Conservation (phyloP, 2,329 filamentous ascomycete genomes). For the Achaetomium macrosporum region DNA sequence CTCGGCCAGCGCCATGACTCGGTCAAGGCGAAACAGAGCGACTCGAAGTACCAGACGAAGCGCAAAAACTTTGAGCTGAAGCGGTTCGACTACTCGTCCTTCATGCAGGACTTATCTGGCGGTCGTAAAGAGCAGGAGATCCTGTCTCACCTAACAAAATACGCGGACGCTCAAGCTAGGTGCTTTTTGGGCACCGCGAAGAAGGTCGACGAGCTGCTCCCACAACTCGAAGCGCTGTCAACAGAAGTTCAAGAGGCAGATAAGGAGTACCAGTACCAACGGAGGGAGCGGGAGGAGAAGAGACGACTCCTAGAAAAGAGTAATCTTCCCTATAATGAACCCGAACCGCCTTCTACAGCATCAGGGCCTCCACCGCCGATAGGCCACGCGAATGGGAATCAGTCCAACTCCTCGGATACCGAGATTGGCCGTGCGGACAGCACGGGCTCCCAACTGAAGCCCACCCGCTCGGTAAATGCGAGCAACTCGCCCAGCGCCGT, state of each 20-base stretch:
- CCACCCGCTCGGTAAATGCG: constrained; percentile 36
- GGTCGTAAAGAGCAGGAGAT: constrained; percentile 98
- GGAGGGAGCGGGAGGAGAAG: constrained; percentile 94
- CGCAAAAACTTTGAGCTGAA: constrained; percentile 93
- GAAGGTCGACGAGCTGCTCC: constrained; percentile 79
- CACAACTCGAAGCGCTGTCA: constrained; percentile 82
- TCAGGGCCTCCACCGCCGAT: constrained; percentile 29
- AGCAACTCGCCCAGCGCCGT: constrained; percentile 29
- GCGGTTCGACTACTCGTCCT: constrained; percentile 96
- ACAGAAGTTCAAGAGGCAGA: constrained; percentile 88
- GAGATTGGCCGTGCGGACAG: constrained; percentile 70
- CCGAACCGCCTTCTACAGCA: constrained; percentile 46
- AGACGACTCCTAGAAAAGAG: constrained; percentile 83
- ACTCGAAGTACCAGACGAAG: constrained; percentile 93
- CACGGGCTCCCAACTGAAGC: constrained; percentile 59
- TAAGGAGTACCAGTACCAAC: constrained; percentile 93
- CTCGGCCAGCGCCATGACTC: constrained; percentile 95
- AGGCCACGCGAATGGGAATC: constrained; percentile 19
- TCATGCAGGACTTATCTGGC: constrained; percentile 98
- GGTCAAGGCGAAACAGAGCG: constrained; percentile 96
- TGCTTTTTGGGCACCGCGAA: constrained; percentile 77
- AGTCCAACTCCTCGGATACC: constrained; percentile 53
- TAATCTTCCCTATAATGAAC: constrained; percentile 65
- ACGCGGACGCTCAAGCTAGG: constrained; percentile 77
- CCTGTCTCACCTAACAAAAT: constrained; percentile 87